Base-by-base conservation (phyloP, 2,329 filamentous ascomycete genomes). In the Stemphylium lycopersici region DNA sequence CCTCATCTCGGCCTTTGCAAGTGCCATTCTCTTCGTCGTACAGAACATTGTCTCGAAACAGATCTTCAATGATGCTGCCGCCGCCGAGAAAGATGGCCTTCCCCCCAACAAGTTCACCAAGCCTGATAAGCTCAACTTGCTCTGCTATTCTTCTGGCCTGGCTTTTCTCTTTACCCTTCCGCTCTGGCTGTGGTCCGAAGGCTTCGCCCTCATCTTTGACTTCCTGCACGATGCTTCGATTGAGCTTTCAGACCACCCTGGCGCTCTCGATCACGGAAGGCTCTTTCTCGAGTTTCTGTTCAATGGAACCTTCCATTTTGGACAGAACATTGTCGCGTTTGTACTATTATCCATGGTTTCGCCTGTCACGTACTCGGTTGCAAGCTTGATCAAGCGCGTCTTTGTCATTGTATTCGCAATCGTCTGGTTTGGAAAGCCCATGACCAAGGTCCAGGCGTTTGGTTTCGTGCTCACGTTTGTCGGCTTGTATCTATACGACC, bases 1-100 rank as follows among this genome's bases (percentile, higher is more conserved):
- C n/a, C 89, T 99, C 15, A 68, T 93, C 10, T 93, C 93, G 68
- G 93, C 95, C 3, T 88, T 99, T 33, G 80, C 91, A 31, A 93
- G 91, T n/a, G 91, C 95, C 6, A 80, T 98, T 51, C 89, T 98
- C 61, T 99, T 99, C 71, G 95, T 99, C 32, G 95, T 92, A 0
- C 95, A 99, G 72, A 99, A 99, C 72, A 99, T 99, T 52, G 96
- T 97, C 63, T 98, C 93, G 16, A 99, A 99, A 77, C 91, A 91
- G 62, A 86, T 99, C 8, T 99, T 99, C 81, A 99, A 97, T 74
- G 93, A 97, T 71, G 91, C 91, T 6, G 89, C 91, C 6, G 87
- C 87, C 54, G 90, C 91, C 2, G 93, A 97, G 76, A 86, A 87
- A 6, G 91, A 96, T 48, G 78, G 80, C 2, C 75, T 81, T 31